Evolutionary conservation across 2,329 filamentous ascomycete genomes (phyloP).

Genomic region (Ophiosphaerella korrae): DNA sequence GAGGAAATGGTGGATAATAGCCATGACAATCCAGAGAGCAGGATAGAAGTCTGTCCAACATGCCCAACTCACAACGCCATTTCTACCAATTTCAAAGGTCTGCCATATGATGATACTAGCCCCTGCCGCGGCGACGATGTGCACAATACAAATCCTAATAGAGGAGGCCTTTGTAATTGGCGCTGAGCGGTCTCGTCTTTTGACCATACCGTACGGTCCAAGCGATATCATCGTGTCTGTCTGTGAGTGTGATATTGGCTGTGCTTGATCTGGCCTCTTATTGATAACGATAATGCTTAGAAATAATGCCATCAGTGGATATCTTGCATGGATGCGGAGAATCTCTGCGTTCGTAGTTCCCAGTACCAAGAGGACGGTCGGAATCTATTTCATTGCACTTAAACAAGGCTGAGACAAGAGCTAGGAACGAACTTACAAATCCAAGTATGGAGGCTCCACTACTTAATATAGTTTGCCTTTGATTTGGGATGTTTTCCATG

Average conservation of each 20-base stretch:
- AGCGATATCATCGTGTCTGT: not conserved
- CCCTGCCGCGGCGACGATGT: not conserved
- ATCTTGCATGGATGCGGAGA: not conserved
- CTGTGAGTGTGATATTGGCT: not conserved
- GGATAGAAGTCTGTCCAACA: conserved; percentile 5
- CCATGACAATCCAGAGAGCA: not conserved
- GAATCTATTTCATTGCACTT: not conserved
- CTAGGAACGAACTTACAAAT: not conserved
- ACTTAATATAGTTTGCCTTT: conserved; percentile 2
- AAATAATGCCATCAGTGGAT: not conserved
- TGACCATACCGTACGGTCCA: not conserved
- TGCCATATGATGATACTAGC: conserved; percentile 3
- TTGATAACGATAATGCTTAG: not conserved
- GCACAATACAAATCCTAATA: not conserved
- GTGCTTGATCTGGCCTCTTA: not conserved
- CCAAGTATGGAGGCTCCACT: conserved; percentile 5
- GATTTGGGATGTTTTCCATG: conserved; percentile 5
- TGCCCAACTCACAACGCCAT: conserved; percentile 3
- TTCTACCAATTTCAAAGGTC: conserved; percentile 1
- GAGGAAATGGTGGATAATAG: not conserved
- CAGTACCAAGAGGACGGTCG: conserved; percentile 1
- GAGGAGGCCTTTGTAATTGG: not conserved
- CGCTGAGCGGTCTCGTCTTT: not conserved
- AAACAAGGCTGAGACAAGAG: not conserved
- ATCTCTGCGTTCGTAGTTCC: conserved; percentile 1